Evolutionary conservation across 331 rosid genomes (phyloP).

Genomic region (Acacia concinna): DNA sequence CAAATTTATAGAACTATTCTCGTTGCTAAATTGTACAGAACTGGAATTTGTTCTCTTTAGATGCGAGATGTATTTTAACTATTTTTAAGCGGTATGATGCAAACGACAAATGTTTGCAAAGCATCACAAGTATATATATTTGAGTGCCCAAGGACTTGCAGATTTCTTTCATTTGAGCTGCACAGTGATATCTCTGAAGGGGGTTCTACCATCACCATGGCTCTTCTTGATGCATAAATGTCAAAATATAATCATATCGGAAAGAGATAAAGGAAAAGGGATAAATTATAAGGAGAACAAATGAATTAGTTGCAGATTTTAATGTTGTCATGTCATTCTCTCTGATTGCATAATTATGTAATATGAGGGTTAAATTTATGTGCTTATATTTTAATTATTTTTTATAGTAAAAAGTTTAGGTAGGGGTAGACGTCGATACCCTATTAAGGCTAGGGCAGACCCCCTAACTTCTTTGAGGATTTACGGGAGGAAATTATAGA

Average conservation of each 20-base stretch:
- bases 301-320: neutral
- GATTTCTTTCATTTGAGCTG: neutral
- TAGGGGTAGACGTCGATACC: no score
- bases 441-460: no score
- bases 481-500: no score
- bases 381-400: no score
- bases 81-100: conserved; percentile 26
- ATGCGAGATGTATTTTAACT: conserved; percentile 26
- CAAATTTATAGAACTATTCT: conserved; percentile 24
- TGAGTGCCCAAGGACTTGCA: neutral
- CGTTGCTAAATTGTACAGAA: conserved; percentile 42
- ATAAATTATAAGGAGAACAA: neutral
- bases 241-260: no score
- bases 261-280: neutral
- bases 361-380: no score
- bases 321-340: neutral
- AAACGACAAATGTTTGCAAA: conserved; percentile 16
- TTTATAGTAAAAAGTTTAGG: no score
- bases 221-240: neutral
- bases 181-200: neutral
- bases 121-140: conserved; percentile 18
- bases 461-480: no score
- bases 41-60: conserved; percentile 20
- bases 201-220: neutral
- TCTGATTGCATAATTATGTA: no score